These are phyloP conservation scores for Cryphonectria japonica DNA, from an alignment of 2,329 filamentous ascomycete genomes.

Conservation along the genomic window DNA sequence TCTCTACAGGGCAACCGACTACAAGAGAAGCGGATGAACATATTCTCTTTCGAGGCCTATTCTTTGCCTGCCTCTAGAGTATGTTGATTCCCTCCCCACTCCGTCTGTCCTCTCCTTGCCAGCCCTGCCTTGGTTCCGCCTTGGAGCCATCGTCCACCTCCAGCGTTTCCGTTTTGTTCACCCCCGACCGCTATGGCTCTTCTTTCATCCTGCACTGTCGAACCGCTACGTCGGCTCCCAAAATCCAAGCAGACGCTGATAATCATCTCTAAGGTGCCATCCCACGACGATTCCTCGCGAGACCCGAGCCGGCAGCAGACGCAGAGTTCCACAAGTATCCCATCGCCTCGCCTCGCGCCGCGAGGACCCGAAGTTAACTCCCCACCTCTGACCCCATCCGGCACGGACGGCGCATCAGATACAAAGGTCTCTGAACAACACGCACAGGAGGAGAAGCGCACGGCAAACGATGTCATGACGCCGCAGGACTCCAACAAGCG, in stretches of 20 bases:
- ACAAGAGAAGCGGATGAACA: slow-evolving; percentile 81
- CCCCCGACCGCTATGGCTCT: slow-evolving; percentile 10
- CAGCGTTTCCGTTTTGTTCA: background rate
- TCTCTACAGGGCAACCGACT: slow-evolving; percentile 74
- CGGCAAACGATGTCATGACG: slow-evolving; percentile 54
- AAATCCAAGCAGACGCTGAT: slow-evolving; percentile 27
- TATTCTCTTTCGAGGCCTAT: slow-evolving; percentile 87
- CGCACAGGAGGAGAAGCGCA: slow-evolving; percentile 26
- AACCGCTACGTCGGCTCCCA: background rate
- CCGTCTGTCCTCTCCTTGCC: slow-evolving; percentile 35
- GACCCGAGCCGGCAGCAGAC: slow-evolving; percentile 68
- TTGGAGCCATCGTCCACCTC: slow-evolving; percentile 17
- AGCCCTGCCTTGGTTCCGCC: slow-evolving; percentile 16
- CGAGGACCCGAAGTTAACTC: slow-evolving; percentile 76
- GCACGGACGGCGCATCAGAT: slow-evolving; percentile 56
- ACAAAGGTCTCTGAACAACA: slow-evolving; percentile 36
- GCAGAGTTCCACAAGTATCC: slow-evolving; percentile 65
- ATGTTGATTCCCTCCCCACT: slow-evolving; percentile 46
- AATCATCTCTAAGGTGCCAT: slow-evolving; percentile 53
- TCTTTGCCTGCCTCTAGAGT: slow-evolving; percentile 85
- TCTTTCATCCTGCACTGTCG: background rate
- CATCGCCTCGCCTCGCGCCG: slow-evolving; percentile 70
- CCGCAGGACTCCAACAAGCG: slow-evolving; percentile 70
- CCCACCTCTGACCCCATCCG: slow-evolving; percentile 86
- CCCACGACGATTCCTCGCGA: slow-evolving; percentile 57